Conservation (phyloP, 768 basidiomycete species). For the Leccinum aurantiacum region DNA sequence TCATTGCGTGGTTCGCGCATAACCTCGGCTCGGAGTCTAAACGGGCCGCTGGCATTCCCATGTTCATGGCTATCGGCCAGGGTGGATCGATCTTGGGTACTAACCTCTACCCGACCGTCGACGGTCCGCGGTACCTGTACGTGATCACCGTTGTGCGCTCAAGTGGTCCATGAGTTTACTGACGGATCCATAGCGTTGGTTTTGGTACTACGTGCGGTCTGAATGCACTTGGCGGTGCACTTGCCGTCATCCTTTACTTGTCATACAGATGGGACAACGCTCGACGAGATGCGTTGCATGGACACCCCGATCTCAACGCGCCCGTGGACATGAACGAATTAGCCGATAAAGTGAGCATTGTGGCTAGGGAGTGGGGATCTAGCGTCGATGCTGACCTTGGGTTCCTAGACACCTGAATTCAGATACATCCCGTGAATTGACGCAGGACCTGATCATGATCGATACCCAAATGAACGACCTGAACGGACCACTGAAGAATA, state of each 20-base stretch:
- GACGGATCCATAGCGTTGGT: conserved; percentile 40
- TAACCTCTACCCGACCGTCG: conserved; percentile 63
- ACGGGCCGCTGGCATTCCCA: conserved; percentile 70
- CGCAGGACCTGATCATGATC: background rate
- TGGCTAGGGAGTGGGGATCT: no score
- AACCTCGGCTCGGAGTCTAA: conserved; percentile 80
- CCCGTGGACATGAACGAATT: conserved; percentile 60
- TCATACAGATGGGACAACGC: conserved; percentile 66
- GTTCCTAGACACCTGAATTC: conserved; percentile 18
- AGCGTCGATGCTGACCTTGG: background rate
- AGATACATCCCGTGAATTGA: conserved; percentile 22
- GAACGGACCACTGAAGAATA: background rate
- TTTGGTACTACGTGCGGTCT: conserved; percentile 51
- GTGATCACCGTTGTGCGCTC: conserved; percentile 16
- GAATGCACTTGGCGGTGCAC: conserved; percentile 11
- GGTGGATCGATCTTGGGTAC: conserved; percentile 72
- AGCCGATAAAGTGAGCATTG: conserved; percentile 58
- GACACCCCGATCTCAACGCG: conserved; percentile 44
- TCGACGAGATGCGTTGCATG: conserved; percentile 51
- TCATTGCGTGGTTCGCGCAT: conserved; percentile 78
- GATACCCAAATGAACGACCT: background rate
- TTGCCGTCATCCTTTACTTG: conserved; percentile 50
- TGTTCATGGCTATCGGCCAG: conserved; percentile 81
- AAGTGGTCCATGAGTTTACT: background rate
- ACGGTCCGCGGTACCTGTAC: conserved; percentile 67